Evolutionary conservation across 768 basidiomycete genomes (phyloP).

Genomic region (Boletus reticulatus): DNA sequence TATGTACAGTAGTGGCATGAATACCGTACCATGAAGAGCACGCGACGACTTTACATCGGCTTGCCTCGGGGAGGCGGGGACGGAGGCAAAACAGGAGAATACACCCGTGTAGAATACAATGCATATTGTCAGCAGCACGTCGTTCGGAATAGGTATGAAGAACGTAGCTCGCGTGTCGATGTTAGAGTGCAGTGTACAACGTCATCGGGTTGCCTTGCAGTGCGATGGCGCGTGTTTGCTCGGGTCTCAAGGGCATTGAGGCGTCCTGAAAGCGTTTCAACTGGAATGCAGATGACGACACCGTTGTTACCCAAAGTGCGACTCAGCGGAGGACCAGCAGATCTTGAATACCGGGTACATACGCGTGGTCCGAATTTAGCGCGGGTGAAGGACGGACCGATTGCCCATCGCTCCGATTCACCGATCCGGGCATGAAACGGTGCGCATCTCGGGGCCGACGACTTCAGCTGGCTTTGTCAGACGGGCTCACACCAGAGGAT

Average conservation of each 20-base stretch:
- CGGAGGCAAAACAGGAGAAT: background rate
- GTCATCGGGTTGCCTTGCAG: background rate
- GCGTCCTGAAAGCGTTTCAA: constrained; percentile 1
- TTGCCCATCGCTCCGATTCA: background rate
- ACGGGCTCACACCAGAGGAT: background rate
- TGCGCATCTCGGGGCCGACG: background rate
- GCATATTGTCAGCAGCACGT: background rate
- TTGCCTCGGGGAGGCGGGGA: background rate
- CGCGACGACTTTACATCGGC: background rate
- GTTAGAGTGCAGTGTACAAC: constrained; percentile 4
- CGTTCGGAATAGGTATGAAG: background rate
- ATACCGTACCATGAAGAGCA: background rate
- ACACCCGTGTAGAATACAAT: constrained; percentile 1
- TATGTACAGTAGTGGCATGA: constrained; percentile 10
- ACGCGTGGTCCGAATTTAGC: background rate
- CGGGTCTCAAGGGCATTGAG: constrained; percentile 7
- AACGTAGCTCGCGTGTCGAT: background rate
- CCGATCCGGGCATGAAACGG: background rate
- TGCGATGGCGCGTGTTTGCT: background rate
- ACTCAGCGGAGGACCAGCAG: background rate
- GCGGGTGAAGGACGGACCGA: background rate
- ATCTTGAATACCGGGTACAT: background rate
- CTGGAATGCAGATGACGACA: background rate
- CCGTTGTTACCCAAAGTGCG: background rate
- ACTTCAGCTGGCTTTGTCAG: background rate